Percentiles rank a stretch among this genome's conserved stretches.
Evolutionary conservation across 805 yeast species (phyloP).

Genomic region (Saccharomyces kudriavzevii): DNA sequence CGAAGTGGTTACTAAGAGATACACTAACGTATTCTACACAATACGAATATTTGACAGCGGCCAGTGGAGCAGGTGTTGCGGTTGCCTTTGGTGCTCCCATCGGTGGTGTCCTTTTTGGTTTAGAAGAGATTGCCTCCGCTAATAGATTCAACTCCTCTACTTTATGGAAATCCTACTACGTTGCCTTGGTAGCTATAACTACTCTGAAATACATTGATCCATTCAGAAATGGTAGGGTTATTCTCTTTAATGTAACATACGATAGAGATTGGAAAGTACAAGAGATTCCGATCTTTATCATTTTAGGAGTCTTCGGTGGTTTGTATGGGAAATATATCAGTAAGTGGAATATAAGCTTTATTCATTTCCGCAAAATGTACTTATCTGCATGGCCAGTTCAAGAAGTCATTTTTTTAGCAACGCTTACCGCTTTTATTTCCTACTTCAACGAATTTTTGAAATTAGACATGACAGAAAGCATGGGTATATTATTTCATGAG

Average conservation of each 20-base stretch:
- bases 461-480: slow-evolving; percentile 90
- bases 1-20: slow-evolving; percentile 41
- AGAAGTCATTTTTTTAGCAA: slow-evolving; percentile 63
- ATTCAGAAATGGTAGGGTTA: slow-evolving; percentile 89
- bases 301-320: slow-evolving; percentile 88
- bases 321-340: slow-evolving; percentile 74
- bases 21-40: slow-evolving; percentile 28
- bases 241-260: slow-evolving; percentile 84
- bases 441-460: slow-evolving; percentile 76
- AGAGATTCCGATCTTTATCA: slow-evolving; percentile 71
- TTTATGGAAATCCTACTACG: slow-evolving; percentile 85
- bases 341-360: slow-evolving; percentile 66
- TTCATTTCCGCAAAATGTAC: slow-evolving; percentile 66
- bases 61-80: slow-evolving; percentile 97
- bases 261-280: slow-evolving; percentile 78
- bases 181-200: slow-evolving; percentile 80
- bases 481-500: slow-evolving; percentile 83
- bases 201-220: slow-evolving; percentile 79
- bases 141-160: slow-evolving; percentile 65
- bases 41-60: slow-evolving; percentile 57
- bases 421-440: slow-evolving; percentile 65
- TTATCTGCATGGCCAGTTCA: slow-evolving; percentile 40
- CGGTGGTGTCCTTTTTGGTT: slow-evolving; percentile 88
- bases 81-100: slow-evolving; percentile 97
- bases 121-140: slow-evolving; percentile 76